Conservation (phyloP, 768 basidiomycete species). For the Russula olivacea region DNA sequence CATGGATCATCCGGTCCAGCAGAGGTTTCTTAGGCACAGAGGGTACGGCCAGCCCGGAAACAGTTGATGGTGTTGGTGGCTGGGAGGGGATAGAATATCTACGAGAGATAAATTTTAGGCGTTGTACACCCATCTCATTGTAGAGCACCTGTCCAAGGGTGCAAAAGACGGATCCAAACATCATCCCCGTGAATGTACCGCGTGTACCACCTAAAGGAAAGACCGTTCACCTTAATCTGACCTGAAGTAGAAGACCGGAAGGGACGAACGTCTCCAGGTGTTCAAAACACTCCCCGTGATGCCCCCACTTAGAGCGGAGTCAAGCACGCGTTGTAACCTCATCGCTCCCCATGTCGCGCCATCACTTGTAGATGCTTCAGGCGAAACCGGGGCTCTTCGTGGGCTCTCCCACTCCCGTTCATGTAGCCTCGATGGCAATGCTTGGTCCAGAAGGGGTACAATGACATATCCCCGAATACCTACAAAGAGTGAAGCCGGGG, state of each 20-base stretch:
- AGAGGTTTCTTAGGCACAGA: slow-evolving; percentile 27
- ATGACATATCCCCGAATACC: slow-evolving; percentile 74
- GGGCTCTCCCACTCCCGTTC: slow-evolving; percentile 39
- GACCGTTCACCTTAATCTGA: slow-evolving; percentile 10
- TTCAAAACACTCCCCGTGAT: slow-evolving; percentile 55
- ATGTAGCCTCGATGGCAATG: slow-evolving; percentile 45
- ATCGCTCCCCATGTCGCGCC: slow-evolving; percentile 46
- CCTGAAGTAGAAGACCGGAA: neutral
- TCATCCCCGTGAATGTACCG: slow-evolving; percentile 52
- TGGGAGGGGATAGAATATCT: slow-evolving; percentile 22
- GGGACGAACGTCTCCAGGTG: slow-evolving; percentile 53
- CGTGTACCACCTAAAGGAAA: slow-evolving; percentile 48
- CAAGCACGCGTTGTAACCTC: slow-evolving; percentile 55
- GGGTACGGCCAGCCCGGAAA: neutral
- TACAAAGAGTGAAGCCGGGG: slow-evolving; percentile 29
- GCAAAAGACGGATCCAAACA: slow-evolving; percentile 54
- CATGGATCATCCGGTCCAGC: slow-evolving; percentile 38
- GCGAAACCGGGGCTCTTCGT: slow-evolving; percentile 27
- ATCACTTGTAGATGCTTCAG: slow-evolving; percentile 17
- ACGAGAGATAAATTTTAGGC: slow-evolving; percentile 52
- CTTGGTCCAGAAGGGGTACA: slow-evolving; percentile 50
- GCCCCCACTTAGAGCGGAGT: slow-evolving; percentile 69
- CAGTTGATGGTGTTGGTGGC: neutral
- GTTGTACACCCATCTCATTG: slow-evolving; percentile 60
- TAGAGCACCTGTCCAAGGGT: slow-evolving; percentile 58